Conservation (phyloP, 768 basidiomycete genomes). For the Boletus pseudo-olivaceus region DNA sequence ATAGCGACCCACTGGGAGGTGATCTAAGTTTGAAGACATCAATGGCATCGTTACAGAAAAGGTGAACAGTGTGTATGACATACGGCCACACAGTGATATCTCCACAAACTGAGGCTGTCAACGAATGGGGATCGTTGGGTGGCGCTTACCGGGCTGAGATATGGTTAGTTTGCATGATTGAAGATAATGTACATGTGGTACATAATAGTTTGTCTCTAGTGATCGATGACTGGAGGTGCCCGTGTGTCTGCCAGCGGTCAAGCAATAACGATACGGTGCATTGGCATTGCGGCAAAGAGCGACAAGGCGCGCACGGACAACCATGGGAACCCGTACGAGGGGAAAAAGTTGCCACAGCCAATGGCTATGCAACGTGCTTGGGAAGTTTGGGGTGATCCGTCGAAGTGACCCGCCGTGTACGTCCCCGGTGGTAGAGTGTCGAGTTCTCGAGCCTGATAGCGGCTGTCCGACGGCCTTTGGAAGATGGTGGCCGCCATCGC, state of each 20-base stretch:
- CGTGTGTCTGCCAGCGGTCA: not conserved
- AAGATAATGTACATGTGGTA: not conserved
- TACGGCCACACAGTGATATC: no score
- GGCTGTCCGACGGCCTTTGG: not conserved
- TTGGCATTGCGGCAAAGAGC: not conserved
- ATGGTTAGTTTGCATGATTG: not conserved
- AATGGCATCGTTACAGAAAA: not conserved
- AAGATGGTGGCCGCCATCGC: not conserved
- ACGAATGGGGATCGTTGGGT: no score
- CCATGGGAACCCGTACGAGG: not conserved
- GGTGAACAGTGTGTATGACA: not conserved
- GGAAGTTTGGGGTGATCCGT: not conserved
- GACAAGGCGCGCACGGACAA: not conserved
- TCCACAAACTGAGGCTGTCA: not conserved
- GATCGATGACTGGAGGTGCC: not conserved
- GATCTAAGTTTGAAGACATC: not conserved
- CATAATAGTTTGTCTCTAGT: not conserved
- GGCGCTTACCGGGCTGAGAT: not conserved
- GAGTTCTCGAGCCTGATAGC: not conserved
- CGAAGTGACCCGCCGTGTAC: not conserved
- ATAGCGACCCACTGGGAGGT: not conserved
- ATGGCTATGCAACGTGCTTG: not conserved
- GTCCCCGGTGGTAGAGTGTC: not conserved
- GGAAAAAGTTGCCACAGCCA: not conserved
- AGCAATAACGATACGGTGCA: not conserved